phyloP scores from a whole-genome alignment of 169 alveolate species.

The Plasmodium berghei region DNA sequence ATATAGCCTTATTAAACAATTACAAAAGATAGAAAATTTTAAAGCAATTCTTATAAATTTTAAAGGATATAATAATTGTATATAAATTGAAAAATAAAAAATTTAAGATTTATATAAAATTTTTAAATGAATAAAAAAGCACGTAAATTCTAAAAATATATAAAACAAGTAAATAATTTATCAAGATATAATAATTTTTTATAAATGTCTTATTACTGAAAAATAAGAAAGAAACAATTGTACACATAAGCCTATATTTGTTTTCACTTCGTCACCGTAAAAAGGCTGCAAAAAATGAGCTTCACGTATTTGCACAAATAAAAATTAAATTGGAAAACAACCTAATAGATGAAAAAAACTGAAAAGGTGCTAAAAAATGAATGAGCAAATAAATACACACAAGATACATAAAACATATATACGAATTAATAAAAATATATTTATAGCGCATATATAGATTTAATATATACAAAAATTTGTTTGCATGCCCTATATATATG shows the following conservation, averaged over 20 bases:
- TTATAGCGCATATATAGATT: neutral
- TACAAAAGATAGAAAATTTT: no score
- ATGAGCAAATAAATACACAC: no score
- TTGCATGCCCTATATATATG: neutral
- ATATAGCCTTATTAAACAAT: no score
- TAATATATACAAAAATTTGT: neutral
- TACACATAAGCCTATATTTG: neutral
- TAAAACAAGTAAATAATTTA: conserved; percentile 9
- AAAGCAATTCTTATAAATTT: no score
- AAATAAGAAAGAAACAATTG: neutral
- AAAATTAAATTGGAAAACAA: no score
- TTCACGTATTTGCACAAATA: neutral
- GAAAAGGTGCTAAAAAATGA: no score
- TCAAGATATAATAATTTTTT: neutral
- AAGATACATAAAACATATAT: neutral
- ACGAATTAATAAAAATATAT: neutral
- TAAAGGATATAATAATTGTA: no score
- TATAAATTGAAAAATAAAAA: no score
- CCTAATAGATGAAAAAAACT: no score
- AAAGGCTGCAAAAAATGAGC: neutral
- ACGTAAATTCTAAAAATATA: neutral
- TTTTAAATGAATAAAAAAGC: conserved; percentile 8
- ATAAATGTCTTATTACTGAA: conserved; percentile 1
- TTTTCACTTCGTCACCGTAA: neutral
- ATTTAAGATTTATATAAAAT: no score